A percentile compares a stretch with the other conserved stretches of the same genome.
These are phyloP conservation scores for Oemleria cerasiformis DNA, from an alignment of 306 rosid species.

Conservation along the genomic window DNA sequence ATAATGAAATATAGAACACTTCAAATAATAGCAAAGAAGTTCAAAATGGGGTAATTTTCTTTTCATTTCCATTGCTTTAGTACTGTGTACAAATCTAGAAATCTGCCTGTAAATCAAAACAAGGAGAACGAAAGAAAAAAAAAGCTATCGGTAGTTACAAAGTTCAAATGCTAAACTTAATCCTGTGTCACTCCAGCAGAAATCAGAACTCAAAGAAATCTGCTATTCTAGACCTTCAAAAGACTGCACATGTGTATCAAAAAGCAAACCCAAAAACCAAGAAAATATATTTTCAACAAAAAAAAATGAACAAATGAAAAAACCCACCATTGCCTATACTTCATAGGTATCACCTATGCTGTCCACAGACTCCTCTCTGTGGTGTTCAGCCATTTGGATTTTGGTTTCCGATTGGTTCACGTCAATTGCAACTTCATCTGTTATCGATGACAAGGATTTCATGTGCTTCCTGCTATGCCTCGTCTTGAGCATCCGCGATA, in stretches of 20 bases:
- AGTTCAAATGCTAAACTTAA: slow-evolving; percentile 20
- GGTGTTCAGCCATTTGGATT: slow-evolving; percentile 41
- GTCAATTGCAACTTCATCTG: slow-evolving; percentile 67
- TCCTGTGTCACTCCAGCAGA: slow-evolving; percentile 26
- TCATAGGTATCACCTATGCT: slow-evolving; percentile 66
- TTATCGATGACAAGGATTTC: slow-evolving; percentile 53
- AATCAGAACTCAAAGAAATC: slow-evolving; percentile 13
- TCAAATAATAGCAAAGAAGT: neutral
- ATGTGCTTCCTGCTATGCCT: slow-evolving; percentile 50
- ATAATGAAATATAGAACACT: neutral
- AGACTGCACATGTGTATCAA: slow-evolving; percentile 26
- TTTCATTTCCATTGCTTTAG: slow-evolving; percentile 32
- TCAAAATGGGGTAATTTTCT: neutral
- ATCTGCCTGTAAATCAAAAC: slow-evolving; percentile 27
- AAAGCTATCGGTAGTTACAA: slow-evolving; percentile 15
- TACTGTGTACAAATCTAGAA: slow-evolving; percentile 33
- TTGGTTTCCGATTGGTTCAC: slow-evolving; percentile 53
- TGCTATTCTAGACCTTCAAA: slow-evolving; percentile 2
- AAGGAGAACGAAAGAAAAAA: neutral
- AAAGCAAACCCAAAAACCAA: slow-evolving; percentile 24
- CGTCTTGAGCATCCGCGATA: slow-evolving; percentile 55
- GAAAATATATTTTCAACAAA: neutral
- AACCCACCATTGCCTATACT: slow-evolving; percentile 40
- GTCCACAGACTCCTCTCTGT: slow-evolving; percentile 85
- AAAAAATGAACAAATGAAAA: slow-evolving; percentile 21